A percentile compares a stretch with the other conserved stretches of the same genome.
These are phyloP conservation scores for Malassezia pachydermatis DNA, from an alignment of 1,284 basidiomycete genomes.

Conservation along the genomic window DNA sequence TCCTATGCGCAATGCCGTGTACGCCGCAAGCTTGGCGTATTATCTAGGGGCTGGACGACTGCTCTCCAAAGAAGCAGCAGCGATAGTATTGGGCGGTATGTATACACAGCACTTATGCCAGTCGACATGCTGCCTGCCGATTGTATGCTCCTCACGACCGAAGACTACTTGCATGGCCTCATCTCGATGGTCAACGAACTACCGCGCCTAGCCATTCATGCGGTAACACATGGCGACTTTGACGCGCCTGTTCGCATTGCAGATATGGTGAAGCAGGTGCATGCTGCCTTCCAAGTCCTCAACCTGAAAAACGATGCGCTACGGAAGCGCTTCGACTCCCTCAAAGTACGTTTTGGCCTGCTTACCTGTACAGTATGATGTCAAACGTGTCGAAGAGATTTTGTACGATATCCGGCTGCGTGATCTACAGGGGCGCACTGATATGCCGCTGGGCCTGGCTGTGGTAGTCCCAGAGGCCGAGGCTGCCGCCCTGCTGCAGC, in stretches of 20 bases:
- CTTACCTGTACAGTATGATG: constrained; percentile 37
- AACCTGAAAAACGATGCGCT: constrained; percentile 46
- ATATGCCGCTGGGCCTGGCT: background rate
- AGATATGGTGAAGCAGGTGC: constrained; percentile 38
- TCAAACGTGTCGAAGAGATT: constrained; percentile 45
- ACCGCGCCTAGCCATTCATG: constrained; percentile 24
- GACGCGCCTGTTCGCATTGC: constrained; percentile 31
- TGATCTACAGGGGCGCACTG: constrained; percentile 16
- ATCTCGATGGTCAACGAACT: constrained; percentile 40
- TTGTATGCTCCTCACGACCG: constrained; percentile 25
- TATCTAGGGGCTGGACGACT: constrained; percentile 24
- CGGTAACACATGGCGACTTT: constrained; percentile 28
- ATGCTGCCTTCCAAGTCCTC: constrained; percentile 40
- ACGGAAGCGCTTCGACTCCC: constrained; percentile 40
- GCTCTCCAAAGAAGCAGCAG: constrained; percentile 22
- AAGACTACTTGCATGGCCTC: constrained; percentile 40
- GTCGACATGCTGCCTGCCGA: background rate
- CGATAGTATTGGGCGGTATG: constrained; percentile 19
- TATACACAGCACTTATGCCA: background rate
- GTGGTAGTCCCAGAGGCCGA: constrained; percentile 12
- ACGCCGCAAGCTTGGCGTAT: constrained; percentile 15
- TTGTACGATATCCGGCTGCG: constrained; percentile 42
- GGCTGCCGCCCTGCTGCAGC: constrained; percentile 6
- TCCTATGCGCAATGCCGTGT: constrained; percentile 15
- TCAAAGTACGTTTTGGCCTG: constrained; percentile 28